Percentiles rank a stretch among this genome's conserved stretches.
These are phyloP conservation scores for Tripidium arundinaceum DNA, from an alignment of 202 grass and related monocot species.

Conservation along the genomic window DNA sequence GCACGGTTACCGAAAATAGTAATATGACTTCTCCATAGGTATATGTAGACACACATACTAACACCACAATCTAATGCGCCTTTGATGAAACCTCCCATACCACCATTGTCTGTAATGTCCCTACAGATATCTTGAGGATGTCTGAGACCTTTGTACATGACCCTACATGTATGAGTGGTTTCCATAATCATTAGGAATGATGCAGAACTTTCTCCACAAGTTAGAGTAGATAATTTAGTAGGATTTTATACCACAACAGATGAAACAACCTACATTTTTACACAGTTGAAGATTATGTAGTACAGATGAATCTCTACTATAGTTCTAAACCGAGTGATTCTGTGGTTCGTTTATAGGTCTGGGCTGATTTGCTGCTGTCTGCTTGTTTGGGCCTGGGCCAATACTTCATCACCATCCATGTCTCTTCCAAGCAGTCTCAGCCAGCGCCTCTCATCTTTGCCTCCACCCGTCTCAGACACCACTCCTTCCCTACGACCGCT, in stretches of 20 bases:
- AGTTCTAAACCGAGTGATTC: neutral
- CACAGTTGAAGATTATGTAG: neutral
- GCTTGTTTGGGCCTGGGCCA: neutral
- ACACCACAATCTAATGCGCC: neutral
- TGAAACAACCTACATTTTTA: neutral
- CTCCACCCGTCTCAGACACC: neutral
- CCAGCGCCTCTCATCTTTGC: neutral
- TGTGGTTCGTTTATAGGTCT: neutral
- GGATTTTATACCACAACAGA: neutral
- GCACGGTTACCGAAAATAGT: neutral
- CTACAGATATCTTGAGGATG: neutral
- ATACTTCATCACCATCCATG: neutral
- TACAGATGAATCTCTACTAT: constrained; percentile 2
- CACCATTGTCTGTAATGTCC: neutral
- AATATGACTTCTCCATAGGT: neutral
- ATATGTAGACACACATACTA: neutral
- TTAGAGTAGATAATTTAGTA: neutral
- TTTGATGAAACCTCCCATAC: neutral
- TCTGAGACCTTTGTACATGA: neutral
- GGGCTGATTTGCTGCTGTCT: neutral
- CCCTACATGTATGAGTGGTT: neutral
- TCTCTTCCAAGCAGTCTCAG: neutral
- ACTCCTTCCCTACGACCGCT: neutral
- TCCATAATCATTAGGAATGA: neutral
- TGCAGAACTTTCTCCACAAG: neutral